A percentile compares a stretch with the other conserved stretches of the same genome.
Conservation (phyloP, 2,329 filamentous ascomycete species). For the Plectosphaerella sp. region DNA sequence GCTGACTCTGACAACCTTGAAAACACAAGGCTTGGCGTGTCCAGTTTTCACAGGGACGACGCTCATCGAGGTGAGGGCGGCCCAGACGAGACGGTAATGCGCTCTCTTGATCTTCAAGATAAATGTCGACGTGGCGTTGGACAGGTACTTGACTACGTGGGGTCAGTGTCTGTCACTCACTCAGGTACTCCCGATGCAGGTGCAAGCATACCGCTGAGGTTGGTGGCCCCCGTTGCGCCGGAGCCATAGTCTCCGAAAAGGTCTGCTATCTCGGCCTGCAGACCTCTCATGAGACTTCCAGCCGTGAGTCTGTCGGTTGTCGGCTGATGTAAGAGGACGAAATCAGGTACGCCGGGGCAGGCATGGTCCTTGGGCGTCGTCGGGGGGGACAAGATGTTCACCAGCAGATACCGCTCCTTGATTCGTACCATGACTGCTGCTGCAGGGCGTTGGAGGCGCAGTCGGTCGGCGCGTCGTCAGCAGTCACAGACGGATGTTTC, state of each 20-base stretch:
- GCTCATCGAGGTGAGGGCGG: conserved; percentile 77
- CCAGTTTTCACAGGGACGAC: conserved; percentile 50
- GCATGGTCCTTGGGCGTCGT: conserved; percentile 14
- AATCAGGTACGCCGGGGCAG: conserved; percentile 41
- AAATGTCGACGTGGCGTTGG: conserved; percentile 85
- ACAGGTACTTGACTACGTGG: conserved; percentile 80
- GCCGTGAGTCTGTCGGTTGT: conserved; percentile 68
- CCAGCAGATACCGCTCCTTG: conserved; percentile 93
- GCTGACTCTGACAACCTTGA: conserved; percentile 80
- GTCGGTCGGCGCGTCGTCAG: background rate
- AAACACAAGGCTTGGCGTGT: conserved; percentile 64
- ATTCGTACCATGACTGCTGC: conserved; percentile 74
- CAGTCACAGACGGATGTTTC: background rate
- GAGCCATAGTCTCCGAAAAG: conserved; percentile 88
- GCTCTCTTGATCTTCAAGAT: conserved; percentile 81
- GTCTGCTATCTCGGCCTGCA: conserved; percentile 65
- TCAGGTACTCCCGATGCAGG: background rate
- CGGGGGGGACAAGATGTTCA: conserved; percentile 85
- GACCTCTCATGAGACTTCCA: conserved; percentile 59
- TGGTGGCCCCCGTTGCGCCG: conserved; percentile 61
- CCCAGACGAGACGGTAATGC: conserved; percentile 86
- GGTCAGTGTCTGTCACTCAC: conserved; percentile 16
- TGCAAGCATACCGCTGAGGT: conserved; percentile 54
- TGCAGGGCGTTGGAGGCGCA: too few species aligned
- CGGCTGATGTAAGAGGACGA: conserved; percentile 74